A percentile compares a stretch with the other conserved stretches of the same genome.
Evolutionary conservation across 2,329 filamentous ascomycete species (phyloP).

Genomic region (Cadophora sp.): DNA sequence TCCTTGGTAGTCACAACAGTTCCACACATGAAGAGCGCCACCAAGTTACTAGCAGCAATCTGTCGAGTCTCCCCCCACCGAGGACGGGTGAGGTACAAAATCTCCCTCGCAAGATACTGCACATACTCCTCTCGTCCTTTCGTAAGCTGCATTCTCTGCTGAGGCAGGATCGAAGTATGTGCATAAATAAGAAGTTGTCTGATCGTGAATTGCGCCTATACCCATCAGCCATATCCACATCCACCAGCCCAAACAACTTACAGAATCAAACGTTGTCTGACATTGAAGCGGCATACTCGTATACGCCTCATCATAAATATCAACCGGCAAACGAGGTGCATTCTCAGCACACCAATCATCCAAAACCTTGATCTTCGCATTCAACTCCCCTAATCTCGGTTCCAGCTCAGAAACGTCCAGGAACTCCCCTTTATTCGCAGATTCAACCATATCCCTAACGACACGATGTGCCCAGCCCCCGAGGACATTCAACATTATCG

Average conservation of each 20-base stretch:
- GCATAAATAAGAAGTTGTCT: conserved; percentile 2
- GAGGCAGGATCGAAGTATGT: conserved; percentile 15
- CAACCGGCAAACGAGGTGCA: background rate
- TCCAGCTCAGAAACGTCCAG: conserved; percentile 5
- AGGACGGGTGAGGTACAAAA: conserved; percentile 8
- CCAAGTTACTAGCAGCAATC: conserved; percentile 18
- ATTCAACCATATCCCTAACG: conserved; percentile 5
- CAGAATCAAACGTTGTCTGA: conserved; percentile 18
- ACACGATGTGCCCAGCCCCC: conserved; percentile 14
- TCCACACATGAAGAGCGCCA: conserved; percentile 16
- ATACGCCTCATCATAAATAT: conserved; percentile 18
- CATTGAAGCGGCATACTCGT: conserved; percentile 12
- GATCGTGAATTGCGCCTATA: conserved; percentile 12
- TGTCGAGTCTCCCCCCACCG: conserved; percentile 5
- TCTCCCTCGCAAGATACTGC: conserved; percentile 14
- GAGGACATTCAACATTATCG: conserved; percentile 5
- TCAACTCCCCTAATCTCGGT: background rate
- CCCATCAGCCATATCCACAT: background rate
- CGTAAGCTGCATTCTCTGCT: conserved; percentile 10
- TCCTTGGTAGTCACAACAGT: background rate
- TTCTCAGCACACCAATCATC: conserved; percentile 12
- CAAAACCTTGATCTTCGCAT: conserved; percentile 3
- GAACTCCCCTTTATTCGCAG: background rate
- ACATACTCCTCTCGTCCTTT: conserved; percentile 12
- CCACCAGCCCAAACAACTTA: background rate